Evolutionary conservation across 768 basidiomycete species (phyloP).

Genomic region (Serpula lacrymans): DNA sequence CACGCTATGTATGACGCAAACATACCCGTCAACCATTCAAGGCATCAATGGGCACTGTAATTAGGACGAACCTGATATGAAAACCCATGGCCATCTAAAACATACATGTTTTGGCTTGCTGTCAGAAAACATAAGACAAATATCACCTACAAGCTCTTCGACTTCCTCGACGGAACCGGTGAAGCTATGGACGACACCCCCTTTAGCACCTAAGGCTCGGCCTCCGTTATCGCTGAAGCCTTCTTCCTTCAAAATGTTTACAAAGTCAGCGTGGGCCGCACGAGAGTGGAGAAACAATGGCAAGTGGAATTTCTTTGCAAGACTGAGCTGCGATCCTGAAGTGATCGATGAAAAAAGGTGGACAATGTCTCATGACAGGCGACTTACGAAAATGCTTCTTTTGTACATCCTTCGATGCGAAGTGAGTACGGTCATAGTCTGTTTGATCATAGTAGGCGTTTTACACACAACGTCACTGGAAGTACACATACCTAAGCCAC

Average conservation of each 20-base stretch:
- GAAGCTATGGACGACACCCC: constrained; percentile 84
- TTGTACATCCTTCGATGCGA: constrained; percentile 59
- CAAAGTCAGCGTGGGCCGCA: constrained; percentile 69
- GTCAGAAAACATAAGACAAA: neutral
- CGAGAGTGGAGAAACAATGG: constrained; percentile 83
- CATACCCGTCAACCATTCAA: neutral
- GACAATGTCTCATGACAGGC: neutral
- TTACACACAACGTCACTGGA: neutral
- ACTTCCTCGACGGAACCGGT: constrained; percentile 66
- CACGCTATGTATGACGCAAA: constrained; percentile 34
- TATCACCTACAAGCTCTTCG: constrained; percentile 53
- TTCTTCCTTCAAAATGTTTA: constrained; percentile 59
- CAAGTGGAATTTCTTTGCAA: constrained; percentile 69
- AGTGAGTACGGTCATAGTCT: constrained; percentile 79
- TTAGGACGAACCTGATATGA: constrained; percentile 46
- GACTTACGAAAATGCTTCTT: constrained; percentile 58
- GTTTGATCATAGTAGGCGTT: neutral
- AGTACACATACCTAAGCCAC: constrained; percentile 58
- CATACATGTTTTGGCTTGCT: neutral
- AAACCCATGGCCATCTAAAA: constrained; percentile 72
- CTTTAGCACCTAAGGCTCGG: constrained; percentile 48
- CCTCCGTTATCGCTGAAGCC: constrained; percentile 62
- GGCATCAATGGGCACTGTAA: too few relatives aligned
- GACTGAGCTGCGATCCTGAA: constrained; percentile 53
- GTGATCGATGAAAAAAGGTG: neutral